Conservation (phyloP, 768 basidiomycete genomes). For the Auricularia sp. region DNA sequence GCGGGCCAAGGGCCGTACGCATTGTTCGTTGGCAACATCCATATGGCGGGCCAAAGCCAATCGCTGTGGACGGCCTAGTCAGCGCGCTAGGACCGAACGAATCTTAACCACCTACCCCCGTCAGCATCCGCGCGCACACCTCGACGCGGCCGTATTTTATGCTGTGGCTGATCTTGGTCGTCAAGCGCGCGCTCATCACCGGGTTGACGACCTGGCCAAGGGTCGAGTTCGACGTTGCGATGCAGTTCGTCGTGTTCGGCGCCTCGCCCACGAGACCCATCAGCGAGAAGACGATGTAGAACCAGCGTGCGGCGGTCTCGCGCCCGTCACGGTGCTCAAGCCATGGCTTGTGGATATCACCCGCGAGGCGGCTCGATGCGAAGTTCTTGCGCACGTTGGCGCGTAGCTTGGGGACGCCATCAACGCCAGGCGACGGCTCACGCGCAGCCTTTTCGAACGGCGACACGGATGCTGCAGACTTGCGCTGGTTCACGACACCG, state of each 20-base stretch:
- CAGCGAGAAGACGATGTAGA: not conserved
- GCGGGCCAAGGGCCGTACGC: conserved; percentile 46
- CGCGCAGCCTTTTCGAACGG: not conserved
- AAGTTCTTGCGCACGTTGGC: not conserved
- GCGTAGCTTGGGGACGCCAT: not conserved
- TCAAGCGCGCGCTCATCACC: conserved; percentile 26
- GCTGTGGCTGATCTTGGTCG: conserved; percentile 33
- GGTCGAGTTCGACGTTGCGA: conserved; percentile 35
- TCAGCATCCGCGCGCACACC: conserved; percentile 26
- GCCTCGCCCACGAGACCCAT: not conserved
- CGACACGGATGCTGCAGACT: not conserved
- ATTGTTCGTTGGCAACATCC: conserved; percentile 66
- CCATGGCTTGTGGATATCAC: not conserved
- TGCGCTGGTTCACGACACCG: not conserved
- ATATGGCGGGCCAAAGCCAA: conserved; percentile 59
- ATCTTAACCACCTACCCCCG: conserved; percentile 2
- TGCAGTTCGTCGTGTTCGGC: conserved; percentile 25
- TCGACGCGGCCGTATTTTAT: conserved; percentile 31
- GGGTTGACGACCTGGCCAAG: conserved; percentile 47
- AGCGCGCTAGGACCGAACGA: conserved; percentile 14
- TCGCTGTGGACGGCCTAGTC: not conserved
- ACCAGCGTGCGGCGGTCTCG: not conserved
- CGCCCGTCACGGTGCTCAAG: not conserved
- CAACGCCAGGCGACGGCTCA: not conserved
- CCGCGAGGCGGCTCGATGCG: not conserved